These are phyloP conservation scores for Lactifluus rugatus DNA, from an alignment of 768 basidiomycete genomes.

Conservation along the genomic window DNA sequence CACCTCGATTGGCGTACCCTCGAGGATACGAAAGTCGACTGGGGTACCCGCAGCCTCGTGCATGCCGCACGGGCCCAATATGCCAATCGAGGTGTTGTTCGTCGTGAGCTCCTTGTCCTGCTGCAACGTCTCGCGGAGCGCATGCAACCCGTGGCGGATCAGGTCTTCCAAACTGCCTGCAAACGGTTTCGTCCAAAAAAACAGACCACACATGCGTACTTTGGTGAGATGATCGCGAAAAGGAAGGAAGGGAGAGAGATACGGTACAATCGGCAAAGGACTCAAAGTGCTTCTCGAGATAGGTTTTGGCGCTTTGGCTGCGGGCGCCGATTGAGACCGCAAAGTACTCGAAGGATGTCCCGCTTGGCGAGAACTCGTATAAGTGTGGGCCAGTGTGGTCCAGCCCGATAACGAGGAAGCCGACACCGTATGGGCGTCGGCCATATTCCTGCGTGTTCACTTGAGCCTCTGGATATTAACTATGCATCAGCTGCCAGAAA, in stretches of 20 bases:
- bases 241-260: neutral
- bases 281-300: conserved; percentile 90
- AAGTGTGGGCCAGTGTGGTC: conserved; percentile 97
- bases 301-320: conserved; percentile 97
- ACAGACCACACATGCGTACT: neutral
- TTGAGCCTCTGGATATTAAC: conserved; percentile 69
- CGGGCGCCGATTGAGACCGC: conserved; percentile 98
- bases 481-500: neutral
- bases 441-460: conserved; percentile 99
- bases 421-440: conserved; percentile 93
- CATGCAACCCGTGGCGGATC: conserved; percentile 87
- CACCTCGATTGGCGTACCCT: conserved; percentile 64
- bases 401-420: conserved; percentile 93
- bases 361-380: conserved; percentile 96
- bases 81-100: conserved; percentile 91
- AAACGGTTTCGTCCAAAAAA: neutral
- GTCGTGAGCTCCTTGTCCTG: conserved; percentile 94
- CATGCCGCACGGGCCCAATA: conserved; percentile 65
- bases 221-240: neutral
- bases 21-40: conserved; percentile 73
- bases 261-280: conserved; percentile 68
- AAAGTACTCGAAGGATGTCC: conserved; percentile 94
- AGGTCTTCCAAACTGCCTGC: conserved; percentile 79
- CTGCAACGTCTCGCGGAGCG: conserved; percentile 92
- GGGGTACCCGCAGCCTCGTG: conserved; percentile 42